phyloP scores from a whole-genome alignment of 108 stramenopile genomes.

The Bacterosira constricta region DNA sequence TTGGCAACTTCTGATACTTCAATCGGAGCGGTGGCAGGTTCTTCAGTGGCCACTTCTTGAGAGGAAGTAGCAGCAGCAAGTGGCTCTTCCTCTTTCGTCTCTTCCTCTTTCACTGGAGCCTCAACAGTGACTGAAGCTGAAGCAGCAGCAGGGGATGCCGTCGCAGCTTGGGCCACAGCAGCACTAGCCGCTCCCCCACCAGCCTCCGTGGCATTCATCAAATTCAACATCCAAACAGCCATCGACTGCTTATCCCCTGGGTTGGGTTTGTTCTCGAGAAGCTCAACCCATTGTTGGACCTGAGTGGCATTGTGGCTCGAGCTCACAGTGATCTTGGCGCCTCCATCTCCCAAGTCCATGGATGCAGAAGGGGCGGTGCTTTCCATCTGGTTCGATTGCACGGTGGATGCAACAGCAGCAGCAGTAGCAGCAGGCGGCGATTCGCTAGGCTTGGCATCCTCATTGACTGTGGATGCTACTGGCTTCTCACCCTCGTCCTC shows the following conservation, averaged over 20 bases:
- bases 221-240: conserved; percentile 46
- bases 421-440: too few relatives aligned
- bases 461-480: neutral
- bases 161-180: neutral
- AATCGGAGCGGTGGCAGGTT: too few relatives aligned
- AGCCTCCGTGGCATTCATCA: conserved; percentile 33
- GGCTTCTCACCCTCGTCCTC: neutral
- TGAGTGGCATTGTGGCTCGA: conserved; percentile 27
- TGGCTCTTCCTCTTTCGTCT: neutral
- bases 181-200: neutral
- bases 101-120: neutral
- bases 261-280: conserved; percentile 40
- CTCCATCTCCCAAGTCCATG: neutral
- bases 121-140: neutral
- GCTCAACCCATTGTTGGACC: conserved; percentile 35
- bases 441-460: neutral
- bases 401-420: too few relatives aligned
- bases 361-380: neutral
- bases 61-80: too few relatives aligned
- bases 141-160: neutral
- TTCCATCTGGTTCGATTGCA: too few relatives aligned
- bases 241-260: conserved; percentile 43
- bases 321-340: conserved; percentile 10
- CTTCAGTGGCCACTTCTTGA: too few relatives aligned
- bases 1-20: neutral